These are phyloP conservation scores for Fusarium oligoseptatum DNA, from an alignment of 2,329 filamentous ascomycete species.

Conservation along the genomic window DNA sequence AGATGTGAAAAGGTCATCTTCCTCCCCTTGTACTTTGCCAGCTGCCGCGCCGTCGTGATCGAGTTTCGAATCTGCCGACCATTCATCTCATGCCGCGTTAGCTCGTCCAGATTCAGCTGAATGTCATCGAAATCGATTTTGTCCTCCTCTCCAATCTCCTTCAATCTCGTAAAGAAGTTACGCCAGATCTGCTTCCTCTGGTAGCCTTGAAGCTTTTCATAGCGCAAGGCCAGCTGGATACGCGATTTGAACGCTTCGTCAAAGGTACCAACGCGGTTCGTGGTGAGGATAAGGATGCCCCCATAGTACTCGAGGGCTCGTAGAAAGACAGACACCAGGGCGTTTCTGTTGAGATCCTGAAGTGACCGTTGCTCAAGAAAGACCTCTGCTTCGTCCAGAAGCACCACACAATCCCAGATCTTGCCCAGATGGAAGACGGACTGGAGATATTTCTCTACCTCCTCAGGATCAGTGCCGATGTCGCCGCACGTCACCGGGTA, in stretches of 20 bases:
- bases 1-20: conserved; percentile 14
- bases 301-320: conserved; percentile 21
- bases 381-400: conserved; percentile 22
- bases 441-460: conserved; percentile 4
- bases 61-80: conserved; percentile 25
- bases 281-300: conserved; percentile 4
- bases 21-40: conserved; percentile 7
- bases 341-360: conserved; percentile 7
- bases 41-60: conserved; percentile 15
- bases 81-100: conserved; percentile 6
- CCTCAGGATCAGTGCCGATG: conserved; percentile 16
- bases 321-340: not conserved
- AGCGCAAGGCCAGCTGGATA: conserved; percentile 12
- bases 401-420: not conserved
- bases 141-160: not conserved
- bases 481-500: conserved; percentile 24
- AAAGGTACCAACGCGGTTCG: conserved; percentile 16
- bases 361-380: conserved; percentile 16
- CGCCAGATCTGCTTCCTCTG: conserved; percentile 15
- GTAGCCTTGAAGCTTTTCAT: conserved; percentile 3
- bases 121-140: conserved; percentile 13
- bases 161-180: not conserved
- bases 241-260: conserved; percentile 24
- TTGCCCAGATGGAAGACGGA: not conserved
- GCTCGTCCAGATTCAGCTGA: not conserved